Percentiles rank a stretch among this genome's conserved stretches.
Evolutionary conservation across 176 grass and related monocot species (phyloP).

Genomic region (Poa annua): DNA sequence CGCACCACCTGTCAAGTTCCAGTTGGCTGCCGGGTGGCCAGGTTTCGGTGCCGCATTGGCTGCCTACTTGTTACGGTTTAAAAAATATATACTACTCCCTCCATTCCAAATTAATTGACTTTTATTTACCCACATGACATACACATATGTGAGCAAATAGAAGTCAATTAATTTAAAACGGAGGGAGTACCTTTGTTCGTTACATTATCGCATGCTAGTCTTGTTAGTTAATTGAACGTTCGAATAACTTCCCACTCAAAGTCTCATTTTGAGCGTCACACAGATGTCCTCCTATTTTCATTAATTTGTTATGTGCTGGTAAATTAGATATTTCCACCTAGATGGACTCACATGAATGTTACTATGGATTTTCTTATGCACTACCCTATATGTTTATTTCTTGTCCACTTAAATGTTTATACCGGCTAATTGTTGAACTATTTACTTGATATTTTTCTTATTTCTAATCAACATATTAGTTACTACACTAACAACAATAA

Average conservation of each 20-base stretch:
- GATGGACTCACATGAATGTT: not conserved
- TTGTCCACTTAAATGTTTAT: not conserved
- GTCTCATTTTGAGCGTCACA: not conserved
- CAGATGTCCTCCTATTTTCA: not conserved
- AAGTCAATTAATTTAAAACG: too few relatives aligned
- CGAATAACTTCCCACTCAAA: not conserved
- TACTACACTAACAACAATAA: not conserved
- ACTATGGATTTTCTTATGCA: not conserved
- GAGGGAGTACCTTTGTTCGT: not conserved
- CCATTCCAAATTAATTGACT: too few relatives aligned
- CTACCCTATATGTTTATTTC: not conserved
- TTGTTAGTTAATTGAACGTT: not conserved
- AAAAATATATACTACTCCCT: not conserved
- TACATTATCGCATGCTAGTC: not conserved
- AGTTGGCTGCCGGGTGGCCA: not conserved
- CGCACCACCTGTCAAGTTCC: conserved; percentile 42
- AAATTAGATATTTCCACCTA: not conserved
- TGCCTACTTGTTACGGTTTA: not conserved
- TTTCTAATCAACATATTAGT: not conserved
- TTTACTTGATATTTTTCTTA: not conserved
- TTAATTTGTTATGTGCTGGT: not conserved
- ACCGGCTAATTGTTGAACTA: not conserved
- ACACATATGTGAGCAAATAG: too few relatives aligned
- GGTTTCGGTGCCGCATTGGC: conserved; percentile 48
- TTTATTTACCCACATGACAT: too few relatives aligned